phyloP scores from a whole-genome alignment of 2,329 filamentous ascomycete genomes.

The Curvularia lunata region DNA sequence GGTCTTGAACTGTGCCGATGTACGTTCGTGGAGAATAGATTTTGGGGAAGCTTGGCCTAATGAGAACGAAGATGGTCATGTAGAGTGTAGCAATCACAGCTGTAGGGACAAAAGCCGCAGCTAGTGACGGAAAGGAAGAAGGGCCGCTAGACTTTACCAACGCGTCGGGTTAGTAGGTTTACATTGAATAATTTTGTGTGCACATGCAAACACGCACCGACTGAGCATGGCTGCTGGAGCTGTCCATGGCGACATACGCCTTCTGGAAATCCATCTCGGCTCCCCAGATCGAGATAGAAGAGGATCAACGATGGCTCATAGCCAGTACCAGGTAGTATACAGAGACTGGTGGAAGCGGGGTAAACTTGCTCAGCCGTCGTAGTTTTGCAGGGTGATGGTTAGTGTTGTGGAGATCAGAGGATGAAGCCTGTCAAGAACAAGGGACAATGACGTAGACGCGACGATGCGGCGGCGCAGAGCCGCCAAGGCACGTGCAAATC shows the following conservation, averaged over 20 bases:
- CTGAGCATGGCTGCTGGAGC: conserved; percentile 20
- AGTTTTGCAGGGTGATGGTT: conserved; percentile 10
- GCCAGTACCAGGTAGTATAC: neutral
- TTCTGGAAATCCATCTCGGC: conserved; percentile 27
- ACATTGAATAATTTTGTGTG: neutral
- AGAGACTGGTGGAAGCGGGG: conserved; percentile 3
- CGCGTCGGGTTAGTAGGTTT: conserved; percentile 14
- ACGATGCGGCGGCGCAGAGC: conserved; percentile 9
- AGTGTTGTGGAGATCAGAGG: conserved; percentile 5
- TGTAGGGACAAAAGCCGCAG: conserved; percentile 47
- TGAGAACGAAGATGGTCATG: conserved; percentile 48
- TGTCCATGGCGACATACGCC: conserved; percentile 20
- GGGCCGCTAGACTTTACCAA: conserved; percentile 35
- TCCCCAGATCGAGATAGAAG: neutral
- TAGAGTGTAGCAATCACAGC: conserved; percentile 40
- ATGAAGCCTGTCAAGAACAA: conserved; percentile 10
- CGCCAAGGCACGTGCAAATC: conserved; percentile 15
- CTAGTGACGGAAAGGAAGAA: conserved; percentile 42
- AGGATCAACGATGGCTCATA: conserved; percentile 13
- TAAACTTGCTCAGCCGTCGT: neutral
- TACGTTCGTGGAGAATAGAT: conserved; percentile 55
- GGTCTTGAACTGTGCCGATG: conserved; percentile 51
- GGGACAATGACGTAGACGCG: conserved; percentile 24
- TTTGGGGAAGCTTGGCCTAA: conserved; percentile 53
- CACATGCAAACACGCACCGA: conserved; percentile 23